A percentile compares a stretch with the other conserved stretches of the same genome.
phyloP scores from a whole-genome alignment of 2,329 filamentous ascomycete genomes.

The Phialophora verrucosa region DNA sequence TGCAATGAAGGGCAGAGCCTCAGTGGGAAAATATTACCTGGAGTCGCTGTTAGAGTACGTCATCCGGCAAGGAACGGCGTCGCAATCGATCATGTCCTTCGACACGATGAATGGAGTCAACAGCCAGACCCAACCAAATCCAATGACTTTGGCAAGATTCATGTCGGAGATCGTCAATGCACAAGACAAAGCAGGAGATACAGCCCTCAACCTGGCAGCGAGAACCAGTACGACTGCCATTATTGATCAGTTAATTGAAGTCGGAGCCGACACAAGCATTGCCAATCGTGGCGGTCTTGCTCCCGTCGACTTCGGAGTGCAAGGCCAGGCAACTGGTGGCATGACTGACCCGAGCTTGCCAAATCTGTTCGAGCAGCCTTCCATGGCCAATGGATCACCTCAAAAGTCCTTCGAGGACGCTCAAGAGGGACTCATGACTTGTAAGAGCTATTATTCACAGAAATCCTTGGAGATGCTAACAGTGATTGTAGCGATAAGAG shows the following conservation, averaged over 20 bases:
- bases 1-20: constrained; percentile 88
- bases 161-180: constrained; percentile 98
- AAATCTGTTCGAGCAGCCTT: constrained; percentile 46
- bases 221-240: constrained; percentile 92
- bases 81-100: constrained; percentile 50
- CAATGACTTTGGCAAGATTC: constrained; percentile 86
- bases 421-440: constrained; percentile 54
- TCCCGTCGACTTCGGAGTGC: constrained; percentile 92
- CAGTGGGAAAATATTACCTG: constrained; percentile 92
- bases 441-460: constrained; percentile 42
- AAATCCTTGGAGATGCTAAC: constrained; percentile 44
- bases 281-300: constrained; percentile 86
- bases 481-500: constrained; percentile 69
- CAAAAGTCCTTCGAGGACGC: constrained; percentile 52
- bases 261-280: constrained; percentile 91
- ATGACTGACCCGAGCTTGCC: constrained; percentile 43
- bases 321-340: constrained; percentile 51
- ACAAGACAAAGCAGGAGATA: constrained; percentile 91
- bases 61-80: constrained; percentile 77
- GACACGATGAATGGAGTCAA: constrained; percentile 44
- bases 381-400: constrained; percentile 45
- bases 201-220: constrained; percentile 90
- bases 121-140: constrained; percentile 42
- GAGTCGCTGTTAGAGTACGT: constrained; percentile 94
- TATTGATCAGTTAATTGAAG: constrained; percentile 93